Percentiles rank a stretch among this genome's conserved stretches.
Conservation (phyloP, 768 basidiomycete genomes). For the Suillus ampliporus region DNA sequence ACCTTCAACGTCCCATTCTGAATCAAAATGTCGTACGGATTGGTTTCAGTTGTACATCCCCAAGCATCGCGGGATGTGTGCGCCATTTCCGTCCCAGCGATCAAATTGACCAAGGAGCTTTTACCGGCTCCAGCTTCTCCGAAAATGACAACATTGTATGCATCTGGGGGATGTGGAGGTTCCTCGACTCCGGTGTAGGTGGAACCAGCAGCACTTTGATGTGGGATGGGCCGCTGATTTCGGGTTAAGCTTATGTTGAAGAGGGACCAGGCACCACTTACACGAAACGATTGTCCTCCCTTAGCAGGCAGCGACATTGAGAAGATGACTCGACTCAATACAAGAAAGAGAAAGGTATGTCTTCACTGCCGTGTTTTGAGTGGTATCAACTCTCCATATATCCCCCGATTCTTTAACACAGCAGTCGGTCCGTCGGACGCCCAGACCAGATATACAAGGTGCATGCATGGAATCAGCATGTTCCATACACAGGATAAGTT, state of each 20-base stretch:
- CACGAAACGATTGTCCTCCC: neutral
- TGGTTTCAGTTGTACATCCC: too few relatives aligned
- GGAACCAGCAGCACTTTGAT: neutral
- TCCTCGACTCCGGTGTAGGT: neutral
- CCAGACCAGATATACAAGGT: too few relatives aligned
- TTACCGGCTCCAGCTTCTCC: slow-evolving; percentile 4
- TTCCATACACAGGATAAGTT: too few relatives aligned
- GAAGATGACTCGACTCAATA: too few relatives aligned
- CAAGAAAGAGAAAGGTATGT: too few relatives aligned
- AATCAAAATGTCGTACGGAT: too few relatives aligned
- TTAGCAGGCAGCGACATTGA: neutral
- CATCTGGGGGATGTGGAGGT: neutral
- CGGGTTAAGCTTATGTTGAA: neutral
- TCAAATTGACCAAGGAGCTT: slow-evolving; percentile 10
- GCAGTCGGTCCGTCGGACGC: too few relatives aligned
- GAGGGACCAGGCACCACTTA: neutral
- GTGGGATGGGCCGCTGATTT: neutral
- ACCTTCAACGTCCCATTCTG: neutral
- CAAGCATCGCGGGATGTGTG: too few relatives aligned
- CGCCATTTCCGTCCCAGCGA: neutral
- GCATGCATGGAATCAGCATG: too few relatives aligned
- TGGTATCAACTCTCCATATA: too few relatives aligned
- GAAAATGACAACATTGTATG: neutral
- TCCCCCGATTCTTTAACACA: too few relatives aligned
- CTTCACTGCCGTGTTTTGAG: too few relatives aligned